phyloP scores from a whole-genome alignment of 805 yeast genomes.

The Peterozyma xylosa region DNA sequence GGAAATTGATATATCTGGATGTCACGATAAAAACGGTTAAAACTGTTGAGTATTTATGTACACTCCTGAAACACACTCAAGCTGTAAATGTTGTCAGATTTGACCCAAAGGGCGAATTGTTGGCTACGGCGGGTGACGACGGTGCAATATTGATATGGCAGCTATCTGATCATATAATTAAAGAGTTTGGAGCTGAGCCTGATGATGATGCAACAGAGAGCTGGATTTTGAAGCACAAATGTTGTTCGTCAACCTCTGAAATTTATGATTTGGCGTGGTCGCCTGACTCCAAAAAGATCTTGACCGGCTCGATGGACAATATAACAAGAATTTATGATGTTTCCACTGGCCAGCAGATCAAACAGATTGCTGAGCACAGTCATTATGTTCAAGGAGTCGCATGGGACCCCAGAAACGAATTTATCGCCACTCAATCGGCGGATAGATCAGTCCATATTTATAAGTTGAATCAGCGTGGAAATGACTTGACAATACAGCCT shows the following conservation, averaged over 20 bases:
- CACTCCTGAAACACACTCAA: conserved; percentile 82
- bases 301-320: conserved; percentile 93
- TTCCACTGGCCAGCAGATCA: conserved; percentile 45
- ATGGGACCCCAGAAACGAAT: conserved; percentile 87
- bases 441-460: conserved; percentile 80
- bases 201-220: conserved; percentile 58
- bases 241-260: conserved; percentile 60
- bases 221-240: conserved; percentile 61
- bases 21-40: conserved; percentile 14
- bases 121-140: conserved; percentile 95
- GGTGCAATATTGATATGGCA: conserved; percentile 84
- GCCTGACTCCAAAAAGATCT: conserved; percentile 67
- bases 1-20: conserved; percentile 20
- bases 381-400: conserved; percentile 94
- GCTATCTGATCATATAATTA: conserved; percentile 41
- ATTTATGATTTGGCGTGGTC: conserved; percentile 93
- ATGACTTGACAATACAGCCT: conserved; percentile 26
- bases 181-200: conserved; percentile 52
- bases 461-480: conserved; percentile 23
- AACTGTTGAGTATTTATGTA: conserved; percentile 67
- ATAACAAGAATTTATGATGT: conserved; percentile 62
- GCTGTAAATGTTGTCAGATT: conserved; percentile 91
- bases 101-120: conserved; percentile 54
- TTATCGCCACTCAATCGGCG: conserved; percentile 80
- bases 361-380: conserved; percentile 62